A percentile compares a stretch with the other conserved stretches of the same genome.
Evolutionary conservation across 2,329 filamentous ascomycete genomes (phyloP).

Genomic region (Escovopsis sp.): DNA sequence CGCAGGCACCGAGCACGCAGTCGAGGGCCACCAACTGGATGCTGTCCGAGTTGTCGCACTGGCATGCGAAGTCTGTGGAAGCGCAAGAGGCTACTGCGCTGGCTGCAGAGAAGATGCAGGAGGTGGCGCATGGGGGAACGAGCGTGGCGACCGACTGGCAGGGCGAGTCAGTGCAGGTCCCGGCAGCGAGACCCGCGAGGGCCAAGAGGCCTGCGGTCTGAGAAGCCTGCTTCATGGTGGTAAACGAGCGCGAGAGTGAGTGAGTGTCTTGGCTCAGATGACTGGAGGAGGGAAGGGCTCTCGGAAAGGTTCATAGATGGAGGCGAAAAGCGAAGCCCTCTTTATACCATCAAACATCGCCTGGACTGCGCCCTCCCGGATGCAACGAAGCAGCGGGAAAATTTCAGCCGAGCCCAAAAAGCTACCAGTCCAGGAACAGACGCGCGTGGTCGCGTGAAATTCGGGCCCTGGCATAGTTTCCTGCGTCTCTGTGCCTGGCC

Average conservation of each 20-base stretch:
- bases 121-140: conserved; percentile 7
- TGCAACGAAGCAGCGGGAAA: too few species aligned
- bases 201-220: conserved; percentile 7
- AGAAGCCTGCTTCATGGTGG: conserved; percentile 1
- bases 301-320: too few species aligned
- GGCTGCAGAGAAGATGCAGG: conserved; percentile 9
- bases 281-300: too few species aligned
- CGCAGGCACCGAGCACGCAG: conserved; percentile 13
- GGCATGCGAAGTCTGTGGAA: conserved; percentile 7
- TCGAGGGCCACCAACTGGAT: conserved; percentile 7
- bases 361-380: too few species aligned
- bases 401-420: too few species aligned
- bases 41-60: conserved; percentile 5
- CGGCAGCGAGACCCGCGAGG: conserved; percentile 8
- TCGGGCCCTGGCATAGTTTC: too few species aligned
- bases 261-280: neutral
- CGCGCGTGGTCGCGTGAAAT: too few species aligned
- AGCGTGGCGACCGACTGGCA: conserved; percentile 6
- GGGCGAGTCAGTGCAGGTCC: conserved; percentile 8
- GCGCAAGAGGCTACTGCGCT: conserved; percentile 5
- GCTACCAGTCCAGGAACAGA: too few species aligned
- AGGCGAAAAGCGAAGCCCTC: too few species aligned
- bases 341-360: too few species aligned
- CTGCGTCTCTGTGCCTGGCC: too few species aligned
- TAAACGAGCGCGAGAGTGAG: neutral